Base-by-base conservation (phyloP, 2,329 filamentous ascomycete species). In the Esteya vermicola region DNA sequence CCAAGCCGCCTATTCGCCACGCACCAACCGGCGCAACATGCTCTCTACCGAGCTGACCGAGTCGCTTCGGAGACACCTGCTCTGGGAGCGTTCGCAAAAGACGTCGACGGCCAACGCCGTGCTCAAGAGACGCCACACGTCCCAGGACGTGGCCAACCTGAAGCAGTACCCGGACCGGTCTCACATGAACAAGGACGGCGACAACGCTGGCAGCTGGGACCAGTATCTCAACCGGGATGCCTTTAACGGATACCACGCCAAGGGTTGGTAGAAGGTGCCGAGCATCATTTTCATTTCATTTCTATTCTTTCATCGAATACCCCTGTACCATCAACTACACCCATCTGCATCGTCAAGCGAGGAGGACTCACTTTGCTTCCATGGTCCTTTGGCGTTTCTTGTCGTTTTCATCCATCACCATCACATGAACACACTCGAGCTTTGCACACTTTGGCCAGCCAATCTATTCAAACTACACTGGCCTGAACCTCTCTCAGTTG, bases 31-130 rank as follows among this genome's bases (percentile, higher is more conserved):
- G 38, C 76, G 88, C 45, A 93, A 95, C 60, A 98, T 98, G 91
- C 72, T 98, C 42, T 81, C 85, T 9, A 93, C 85, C 1, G 91
- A 98, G 63, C 67, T 98, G 40, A 95, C 89, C 3, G 86, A 94
- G 57, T 93, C 85, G 19, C 76, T 98, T 4, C 78, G 91, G 19
- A 83, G 86, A 50, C 84, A 95, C 52, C 77, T 98, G 14, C 72
- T 96, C 14, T 93, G 85, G 83, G 91, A 98, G 58, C 81, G 91
- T 39, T 85, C 93, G 54, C 89, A 96, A 55, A 93, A 91, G 70
- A 85, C 85, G 43, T 81, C 83, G 26, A 89, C 85, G 8, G 84
- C 80, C 52, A 88, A 89, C 47, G 85, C 88, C 1, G 84, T 89
- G 40, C 70, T 94, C 43, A 93, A 94, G 67, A 77, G 89, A 46